phyloP scores from a whole-genome alignment of 306 rosid species.

The Vicia faba region DNA sequence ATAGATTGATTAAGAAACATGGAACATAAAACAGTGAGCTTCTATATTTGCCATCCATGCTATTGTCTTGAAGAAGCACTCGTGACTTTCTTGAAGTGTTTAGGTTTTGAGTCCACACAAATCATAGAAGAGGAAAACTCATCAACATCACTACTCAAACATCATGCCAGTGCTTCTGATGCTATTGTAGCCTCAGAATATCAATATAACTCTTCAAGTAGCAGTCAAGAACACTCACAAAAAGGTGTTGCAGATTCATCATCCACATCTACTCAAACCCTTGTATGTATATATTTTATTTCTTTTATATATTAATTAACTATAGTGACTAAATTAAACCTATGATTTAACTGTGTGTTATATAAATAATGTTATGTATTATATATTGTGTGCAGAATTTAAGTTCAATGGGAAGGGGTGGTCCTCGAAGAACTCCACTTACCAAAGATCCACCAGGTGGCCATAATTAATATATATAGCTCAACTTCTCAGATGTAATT shows the following conservation, averaged over 20 bases:
- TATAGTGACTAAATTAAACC: too few species aligned
- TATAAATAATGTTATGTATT: not conserved
- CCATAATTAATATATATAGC: constrained; percentile 7
- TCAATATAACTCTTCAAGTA: not conserved
- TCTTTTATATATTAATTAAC: too few species aligned
- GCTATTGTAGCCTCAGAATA: not conserved
- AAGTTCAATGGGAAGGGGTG: constrained; percentile 8
- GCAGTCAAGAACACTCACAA: not conserved
- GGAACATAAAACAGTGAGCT: not conserved
- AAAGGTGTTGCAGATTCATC: not conserved
- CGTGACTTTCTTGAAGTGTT: not conserved
- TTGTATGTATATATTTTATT: constrained; percentile 4
- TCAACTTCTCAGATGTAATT: constrained; percentile 4
- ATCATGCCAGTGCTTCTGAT: not conserved
- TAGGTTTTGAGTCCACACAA: constrained; percentile 4
- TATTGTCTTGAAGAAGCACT: not conserved
- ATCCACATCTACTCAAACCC: not conserved
- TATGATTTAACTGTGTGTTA: not conserved
- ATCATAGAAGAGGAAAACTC: not conserved
- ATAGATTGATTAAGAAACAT: not conserved
- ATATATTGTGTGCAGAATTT: not conserved
- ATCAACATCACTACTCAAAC: constrained; percentile 3
- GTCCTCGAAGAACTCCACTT: constrained; percentile 27
- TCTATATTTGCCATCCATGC: constrained; percentile 1
- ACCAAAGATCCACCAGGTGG: constrained; percentile 12